Base-by-base conservation (phyloP, 257 asterid species). In the Voacanga thouarsii region DNA sequence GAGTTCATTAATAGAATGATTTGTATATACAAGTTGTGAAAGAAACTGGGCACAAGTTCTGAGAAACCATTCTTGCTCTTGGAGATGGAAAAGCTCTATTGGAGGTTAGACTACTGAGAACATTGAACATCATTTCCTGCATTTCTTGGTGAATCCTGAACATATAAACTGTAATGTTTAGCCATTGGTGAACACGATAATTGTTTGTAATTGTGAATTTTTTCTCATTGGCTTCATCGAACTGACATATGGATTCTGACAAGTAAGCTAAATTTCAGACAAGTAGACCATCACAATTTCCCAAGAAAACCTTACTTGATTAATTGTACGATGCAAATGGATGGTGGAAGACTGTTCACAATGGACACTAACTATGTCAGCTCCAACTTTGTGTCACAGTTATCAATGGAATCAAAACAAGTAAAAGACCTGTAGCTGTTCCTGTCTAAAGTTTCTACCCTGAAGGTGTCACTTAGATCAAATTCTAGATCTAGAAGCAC, bases 61-160 rank as follows among this genome's bases (percentile, higher is more conserved):
- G 99, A 44, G 99, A 96, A 83, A 96, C 99, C 16, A 82, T 96
- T 65, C 98, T 96, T 80, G 98, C 99, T 55, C 98, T 92, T 65
- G 99, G 99, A 84, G 99, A 98, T 44, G 98, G 99, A 78, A 93
- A 93, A 85, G 89, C 97, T 76, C 98, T 98, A 50, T 84, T 90
- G 51, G 92, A 96, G 97, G 99, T 96, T 63, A 28, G 85, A 60
- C 75, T n/a, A 51, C 6, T n/a, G 10, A 4, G 21, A n/a, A 28
- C 45, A 14, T 60, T 74, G 23, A 73, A 50, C 51, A 30, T 57
- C 21, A 4, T 53, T 51, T 19, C 18, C n/a, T 55, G 16, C 37
- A 16, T 77, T 56, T 15, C 45, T 63, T 55, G 39, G n/a, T n/a
- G n/a, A 68, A 41, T 15, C n/a, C 16, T 71, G 23, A 6, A 56